Evolutionary conservation across 805 yeast species (phyloP).

Genomic region (Candida cerambycidarum): DNA sequence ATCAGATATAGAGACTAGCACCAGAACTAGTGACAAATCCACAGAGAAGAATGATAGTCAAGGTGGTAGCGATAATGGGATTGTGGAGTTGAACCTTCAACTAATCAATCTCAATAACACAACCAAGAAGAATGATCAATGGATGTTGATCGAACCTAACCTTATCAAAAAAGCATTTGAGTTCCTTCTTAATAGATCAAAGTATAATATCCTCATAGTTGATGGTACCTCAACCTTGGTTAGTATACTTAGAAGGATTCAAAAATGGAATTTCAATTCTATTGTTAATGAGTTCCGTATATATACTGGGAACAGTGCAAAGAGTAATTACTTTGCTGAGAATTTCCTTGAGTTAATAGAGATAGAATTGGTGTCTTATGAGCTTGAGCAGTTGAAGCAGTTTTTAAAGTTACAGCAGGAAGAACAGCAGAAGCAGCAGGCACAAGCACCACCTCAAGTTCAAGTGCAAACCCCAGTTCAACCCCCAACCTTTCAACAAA

Average conservation of each 20-base stretch:
- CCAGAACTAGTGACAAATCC: too few species aligned
- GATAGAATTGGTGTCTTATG: conserved; percentile 47
- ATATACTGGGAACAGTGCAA: conserved; percentile 46
- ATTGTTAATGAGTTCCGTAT: conserved; percentile 82
- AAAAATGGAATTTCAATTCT: conserved; percentile 86
- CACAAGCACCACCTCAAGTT: neutral
- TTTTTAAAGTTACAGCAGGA: conserved; percentile 19
- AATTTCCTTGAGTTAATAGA: conserved; percentile 75
- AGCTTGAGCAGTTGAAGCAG: conserved; percentile 30
- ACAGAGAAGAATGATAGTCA: too few species aligned
- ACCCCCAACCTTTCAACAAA: conserved; percentile 7
- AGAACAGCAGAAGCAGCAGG: neutral
- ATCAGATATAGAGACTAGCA: neutral
- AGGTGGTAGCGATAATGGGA: too few species aligned
- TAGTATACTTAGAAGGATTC: conserved; percentile 78
- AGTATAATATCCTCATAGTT: conserved; percentile 70
- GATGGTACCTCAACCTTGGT: conserved; percentile 79
- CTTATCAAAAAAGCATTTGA: conserved; percentile 67
- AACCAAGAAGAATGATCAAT: conserved; percentile 48
- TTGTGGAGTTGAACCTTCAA: conserved; percentile 12
- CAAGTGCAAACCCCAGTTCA: neutral
- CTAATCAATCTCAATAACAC: conserved; percentile 21
- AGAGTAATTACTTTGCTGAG: conserved; percentile 77
- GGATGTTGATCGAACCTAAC: conserved; percentile 75
- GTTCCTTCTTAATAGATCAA: conserved; percentile 57